Evolutionary conservation across 129 eudicot species (phyloP).

Genomic region (Flaveria ramosissima): DNA sequence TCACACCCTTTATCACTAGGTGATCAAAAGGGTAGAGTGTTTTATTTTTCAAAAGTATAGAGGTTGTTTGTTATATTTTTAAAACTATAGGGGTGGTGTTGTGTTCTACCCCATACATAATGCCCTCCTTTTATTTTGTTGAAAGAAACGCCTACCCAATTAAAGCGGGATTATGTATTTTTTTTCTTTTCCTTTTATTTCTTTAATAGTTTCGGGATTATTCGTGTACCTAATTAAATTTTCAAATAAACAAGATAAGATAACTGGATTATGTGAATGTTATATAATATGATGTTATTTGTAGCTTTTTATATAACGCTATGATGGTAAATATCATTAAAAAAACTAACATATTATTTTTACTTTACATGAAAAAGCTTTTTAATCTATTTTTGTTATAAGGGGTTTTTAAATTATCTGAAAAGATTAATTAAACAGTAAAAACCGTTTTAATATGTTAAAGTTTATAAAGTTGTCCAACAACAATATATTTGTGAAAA

Average conservation of each 20-base stretch:
- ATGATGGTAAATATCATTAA: too few relatives aligned
- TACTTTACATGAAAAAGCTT: background rate
- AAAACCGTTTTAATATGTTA: background rate
- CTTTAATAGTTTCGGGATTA: conserved; percentile 34
- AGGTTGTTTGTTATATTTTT: background rate
- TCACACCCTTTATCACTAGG: background rate
- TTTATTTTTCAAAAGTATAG: conserved; percentile 1
- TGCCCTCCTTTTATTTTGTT: conserved; percentile 42
- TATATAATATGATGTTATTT: background rate
- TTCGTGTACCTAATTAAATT: conserved; percentile 40
- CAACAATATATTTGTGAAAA: too few relatives aligned
- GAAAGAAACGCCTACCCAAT: conserved; percentile 58
- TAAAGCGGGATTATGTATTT: conserved; percentile 48
- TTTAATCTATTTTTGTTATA: too few relatives aligned
- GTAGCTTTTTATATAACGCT: too few relatives aligned
- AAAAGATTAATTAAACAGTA: too few relatives aligned
- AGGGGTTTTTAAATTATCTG: too few relatives aligned
- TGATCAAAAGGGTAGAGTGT: background rate
- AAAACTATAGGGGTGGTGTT: conserved; percentile 11
- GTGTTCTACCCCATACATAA: conserved; percentile 21
- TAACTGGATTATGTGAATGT: conserved; percentile 22
- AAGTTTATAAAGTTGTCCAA: background rate
- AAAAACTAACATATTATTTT: background rate
- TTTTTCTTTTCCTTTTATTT: conserved; percentile 28
- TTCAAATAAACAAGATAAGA: background rate